A percentile compares a stretch with the other conserved stretches of the same genome.
Evolutionary conservation across 2,329 filamentous ascomycete genomes (phyloP).

Genomic region (Claviceps sp.): DNA sequence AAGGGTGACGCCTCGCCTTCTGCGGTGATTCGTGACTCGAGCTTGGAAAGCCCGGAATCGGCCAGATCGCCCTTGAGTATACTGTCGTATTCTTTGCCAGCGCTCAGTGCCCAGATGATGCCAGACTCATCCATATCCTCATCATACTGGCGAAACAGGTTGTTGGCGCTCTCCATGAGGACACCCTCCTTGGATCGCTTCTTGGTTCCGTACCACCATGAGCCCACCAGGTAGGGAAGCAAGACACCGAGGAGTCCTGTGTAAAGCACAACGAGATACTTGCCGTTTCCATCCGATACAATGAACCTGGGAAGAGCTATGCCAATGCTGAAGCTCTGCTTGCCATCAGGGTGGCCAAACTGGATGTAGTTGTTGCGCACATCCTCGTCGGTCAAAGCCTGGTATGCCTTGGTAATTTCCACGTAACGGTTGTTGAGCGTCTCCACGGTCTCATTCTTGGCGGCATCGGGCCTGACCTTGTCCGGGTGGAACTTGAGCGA

Average conservation of each 20-base stretch:
- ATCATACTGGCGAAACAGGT: slow-evolving; percentile 85
- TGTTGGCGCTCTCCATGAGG: slow-evolving; percentile 83
- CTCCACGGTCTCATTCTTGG: slow-evolving; percentile 83
- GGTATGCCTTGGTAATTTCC: slow-evolving; percentile 94
- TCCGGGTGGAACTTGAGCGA: slow-evolving; percentile 85
- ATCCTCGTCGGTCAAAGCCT: slow-evolving; percentile 93
- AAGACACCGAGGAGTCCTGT: slow-evolving; percentile 77
- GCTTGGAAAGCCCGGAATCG: slow-evolving; percentile 66
- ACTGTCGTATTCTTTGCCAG: slow-evolving; percentile 72
- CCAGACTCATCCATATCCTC: slow-evolving; percentile 71
- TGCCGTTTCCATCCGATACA: slow-evolving; percentile 83
- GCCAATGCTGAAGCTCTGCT: slow-evolving; percentile 95
- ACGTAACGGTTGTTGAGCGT: slow-evolving; percentile 79
- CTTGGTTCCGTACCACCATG: slow-evolving; percentile 98
- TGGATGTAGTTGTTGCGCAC: slow-evolving; percentile 93
- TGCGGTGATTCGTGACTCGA: slow-evolving; percentile 69
- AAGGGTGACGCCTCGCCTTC: slow-evolving; percentile 38
- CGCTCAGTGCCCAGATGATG: slow-evolving; percentile 68
- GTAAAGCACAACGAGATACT: slow-evolving; percentile 87
- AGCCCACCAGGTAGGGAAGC: slow-evolving; percentile 83
- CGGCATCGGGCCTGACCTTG: slow-evolving; percentile 70
- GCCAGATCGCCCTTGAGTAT: slow-evolving; percentile 65
- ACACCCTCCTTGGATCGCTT: slow-evolving; percentile 87
- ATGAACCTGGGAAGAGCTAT: slow-evolving; percentile 92
- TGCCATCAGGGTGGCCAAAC: slow-evolving; percentile 92